phyloP scores from a whole-genome alignment of 2,329 filamentous ascomycete genomes.

The Fusarium tupiense region DNA sequence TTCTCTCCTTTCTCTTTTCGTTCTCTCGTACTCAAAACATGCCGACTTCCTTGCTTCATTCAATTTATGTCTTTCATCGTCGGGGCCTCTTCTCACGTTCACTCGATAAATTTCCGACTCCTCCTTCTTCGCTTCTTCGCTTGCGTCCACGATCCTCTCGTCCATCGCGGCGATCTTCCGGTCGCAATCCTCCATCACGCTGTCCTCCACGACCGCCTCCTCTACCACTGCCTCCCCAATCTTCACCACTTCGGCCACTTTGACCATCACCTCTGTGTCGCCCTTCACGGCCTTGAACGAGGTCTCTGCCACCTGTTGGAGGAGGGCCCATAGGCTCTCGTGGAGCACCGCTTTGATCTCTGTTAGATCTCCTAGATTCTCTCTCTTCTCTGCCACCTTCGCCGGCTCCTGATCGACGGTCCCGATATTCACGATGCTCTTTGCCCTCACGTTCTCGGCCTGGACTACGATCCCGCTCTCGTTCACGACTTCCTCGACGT shows the following conservation, averaged over 20 bases:
- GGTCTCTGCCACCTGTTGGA: conserved; percentile 44
- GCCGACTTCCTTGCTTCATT: conserved; percentile 8
- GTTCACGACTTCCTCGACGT: conserved; percentile 62
- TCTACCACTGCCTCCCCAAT: conserved; percentile 47
- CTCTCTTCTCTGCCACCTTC: conserved; percentile 49
- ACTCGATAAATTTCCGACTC: conserved; percentile 48
- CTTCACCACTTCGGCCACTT: conserved; percentile 44
- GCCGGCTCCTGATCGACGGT: conserved; percentile 51
- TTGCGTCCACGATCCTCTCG: conserved; percentile 52
- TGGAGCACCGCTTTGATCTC: conserved; percentile 38
- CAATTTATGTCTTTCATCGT: conserved; percentile 49
- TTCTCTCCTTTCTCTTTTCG: not conserved
- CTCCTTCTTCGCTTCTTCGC: conserved; percentile 59
- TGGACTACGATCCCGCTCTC: conserved; percentile 59
- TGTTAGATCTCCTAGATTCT: conserved; percentile 46
- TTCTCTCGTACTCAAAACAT: conserved; percentile 33
- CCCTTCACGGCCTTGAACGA: conserved; percentile 45
- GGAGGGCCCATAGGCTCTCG: conserved; percentile 47
- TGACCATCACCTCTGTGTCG: conserved; percentile 46
- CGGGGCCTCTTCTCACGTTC: conserved; percentile 66
- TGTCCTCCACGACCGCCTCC: conserved; percentile 49
- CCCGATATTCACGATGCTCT: conserved; percentile 57
- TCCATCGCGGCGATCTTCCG: conserved; percentile 47
- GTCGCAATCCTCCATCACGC: conserved; percentile 44
- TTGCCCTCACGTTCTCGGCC: conserved; percentile 59